Evolutionary conservation across 768 basidiomycete genomes (phyloP), one percentile per base, ranked within the genome.

Genomic region (Termitomyces bulborhizus): DNA sequence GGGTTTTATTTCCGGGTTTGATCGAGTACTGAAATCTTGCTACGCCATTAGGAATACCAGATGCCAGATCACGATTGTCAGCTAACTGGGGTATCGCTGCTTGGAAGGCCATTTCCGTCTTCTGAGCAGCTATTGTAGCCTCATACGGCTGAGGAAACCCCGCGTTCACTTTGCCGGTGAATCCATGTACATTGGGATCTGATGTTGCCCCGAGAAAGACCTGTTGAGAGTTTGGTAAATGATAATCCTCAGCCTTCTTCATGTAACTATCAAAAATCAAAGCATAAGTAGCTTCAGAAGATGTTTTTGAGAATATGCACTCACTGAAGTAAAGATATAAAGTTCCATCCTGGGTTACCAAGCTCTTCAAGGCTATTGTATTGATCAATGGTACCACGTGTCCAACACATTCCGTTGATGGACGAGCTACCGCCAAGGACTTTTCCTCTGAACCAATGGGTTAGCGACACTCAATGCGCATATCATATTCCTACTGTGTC

Each of bases 311-410:
- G 18, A 16, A 18, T 6, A 7, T 0, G 1, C 0, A 21, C 53
- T 11, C n/a, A 53, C 59, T 34, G n/a, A 4, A 60, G 34, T 6
- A 62, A 18, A 16, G 59, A 53, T 13, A 50, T 24, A 26, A 57
- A 62, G n/a, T 62, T 62, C 61, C 61, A 62, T 15, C 61, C 61
- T 26, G 61, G 59, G 26, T 62, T 62, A 2, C 61, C 61, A 9
- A 62, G 61, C 24, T 55, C 18, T 46, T 62, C 59, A 34, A 62
- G 32, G 27, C 58, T 57, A 43, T 62, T 42, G 11, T 62, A 62
- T 24, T 62, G 61, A 29, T 57, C 53, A 13, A 60, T 55, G 6
- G 58, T 62, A n/a, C 59, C 61, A 26, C 61, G 59, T 6, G 61
- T 62, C 61, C 61, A 62, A 34, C 56, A 54, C 61, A 62, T 60